Conservation (phyloP, 371 early-diverging fungal genomes). For the Dentiscutata heterogama region DNA sequence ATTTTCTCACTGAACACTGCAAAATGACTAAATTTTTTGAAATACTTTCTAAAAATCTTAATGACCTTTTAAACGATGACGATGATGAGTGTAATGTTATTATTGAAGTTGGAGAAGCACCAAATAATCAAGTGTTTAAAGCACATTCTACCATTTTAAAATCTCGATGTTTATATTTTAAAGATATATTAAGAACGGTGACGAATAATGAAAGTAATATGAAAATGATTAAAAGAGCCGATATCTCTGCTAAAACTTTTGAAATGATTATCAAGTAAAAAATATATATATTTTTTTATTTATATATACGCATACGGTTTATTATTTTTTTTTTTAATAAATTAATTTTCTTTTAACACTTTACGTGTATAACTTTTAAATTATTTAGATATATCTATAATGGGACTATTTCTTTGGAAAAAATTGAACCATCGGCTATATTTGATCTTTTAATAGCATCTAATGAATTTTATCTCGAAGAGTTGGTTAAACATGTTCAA, state of each 20-base stretch:
- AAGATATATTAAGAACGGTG: neutral
- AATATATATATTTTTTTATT: too few species aligned
- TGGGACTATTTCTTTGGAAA: constrained; percentile 5
- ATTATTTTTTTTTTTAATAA: neutral
- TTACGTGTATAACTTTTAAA: neutral
- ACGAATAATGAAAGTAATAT: too few species aligned
- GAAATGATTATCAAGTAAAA: too few species aligned
- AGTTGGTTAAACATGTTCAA: neutral
- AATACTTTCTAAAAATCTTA: neutral
- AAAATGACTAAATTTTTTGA: neutral
- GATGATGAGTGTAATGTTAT: neutral
- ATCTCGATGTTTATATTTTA: constrained; percentile 15
- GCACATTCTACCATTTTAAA: constrained; percentile 22
- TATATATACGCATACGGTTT: too few species aligned
- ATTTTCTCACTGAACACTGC: too few species aligned
- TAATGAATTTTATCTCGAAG: neutral
- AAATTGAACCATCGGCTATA: neutral
- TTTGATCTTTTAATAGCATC: neutral
- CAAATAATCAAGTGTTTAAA: neutral
- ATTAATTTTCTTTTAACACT: too few species aligned
- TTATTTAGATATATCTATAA: constrained; percentile 4
- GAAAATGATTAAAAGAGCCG: too few species aligned
- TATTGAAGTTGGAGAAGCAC: neutral
- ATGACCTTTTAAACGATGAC: neutral
- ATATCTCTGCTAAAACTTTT: too few species aligned